These are phyloP conservation scores for Gossypium ekmanianum DNA, from an alignment of 345 rosid genomes.

Conservation along the genomic window DNA sequence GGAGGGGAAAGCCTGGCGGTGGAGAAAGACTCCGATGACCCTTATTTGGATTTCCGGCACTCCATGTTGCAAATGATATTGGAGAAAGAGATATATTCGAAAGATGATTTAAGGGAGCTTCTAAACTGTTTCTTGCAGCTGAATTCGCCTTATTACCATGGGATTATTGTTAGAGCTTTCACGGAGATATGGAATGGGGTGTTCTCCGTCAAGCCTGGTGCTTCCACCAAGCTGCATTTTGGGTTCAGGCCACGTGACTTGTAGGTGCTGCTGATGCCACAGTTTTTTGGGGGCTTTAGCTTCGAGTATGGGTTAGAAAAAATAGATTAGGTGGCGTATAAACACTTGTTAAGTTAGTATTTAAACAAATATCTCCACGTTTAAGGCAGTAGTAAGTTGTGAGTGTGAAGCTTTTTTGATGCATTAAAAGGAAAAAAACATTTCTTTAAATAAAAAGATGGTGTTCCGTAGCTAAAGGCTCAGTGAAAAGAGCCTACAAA, in stretches of 20 bases:
- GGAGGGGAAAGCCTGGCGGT: constrained; percentile 74
- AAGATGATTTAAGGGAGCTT: constrained; percentile 76
- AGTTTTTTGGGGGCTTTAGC: background rate
- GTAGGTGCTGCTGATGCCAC: constrained; percentile 1
- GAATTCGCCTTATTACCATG: constrained; percentile 74
- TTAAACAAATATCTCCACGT: constrained; percentile 2
- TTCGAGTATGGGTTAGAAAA: background rate
- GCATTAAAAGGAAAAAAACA: background rate
- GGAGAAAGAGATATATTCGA: constrained; percentile 80
- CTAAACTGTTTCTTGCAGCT: constrained; percentile 80
- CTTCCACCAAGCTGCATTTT: constrained; percentile 13
- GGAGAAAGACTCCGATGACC: constrained; percentile 94
- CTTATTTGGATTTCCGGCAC: constrained; percentile 78
- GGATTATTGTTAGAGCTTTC: constrained; percentile 77
- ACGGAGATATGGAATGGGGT: constrained; percentile 95
- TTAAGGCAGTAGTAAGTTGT: background rate
- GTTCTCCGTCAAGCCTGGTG: constrained; percentile 37
- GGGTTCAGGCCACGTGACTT: constrained; percentile 27
- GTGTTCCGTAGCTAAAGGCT: no score
- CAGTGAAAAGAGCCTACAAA: background rate
- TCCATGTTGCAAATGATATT: constrained; percentile 97
- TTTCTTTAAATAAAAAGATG: background rate
- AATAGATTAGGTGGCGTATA: background rate
- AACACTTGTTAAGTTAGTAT: background rate
- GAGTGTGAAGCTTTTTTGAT: background rate